These are phyloP conservation scores for Sphagnum contortum DNA, from an alignment of 225 moss, liverwort and hornwort genomes.

Conservation along the genomic window DNA sequence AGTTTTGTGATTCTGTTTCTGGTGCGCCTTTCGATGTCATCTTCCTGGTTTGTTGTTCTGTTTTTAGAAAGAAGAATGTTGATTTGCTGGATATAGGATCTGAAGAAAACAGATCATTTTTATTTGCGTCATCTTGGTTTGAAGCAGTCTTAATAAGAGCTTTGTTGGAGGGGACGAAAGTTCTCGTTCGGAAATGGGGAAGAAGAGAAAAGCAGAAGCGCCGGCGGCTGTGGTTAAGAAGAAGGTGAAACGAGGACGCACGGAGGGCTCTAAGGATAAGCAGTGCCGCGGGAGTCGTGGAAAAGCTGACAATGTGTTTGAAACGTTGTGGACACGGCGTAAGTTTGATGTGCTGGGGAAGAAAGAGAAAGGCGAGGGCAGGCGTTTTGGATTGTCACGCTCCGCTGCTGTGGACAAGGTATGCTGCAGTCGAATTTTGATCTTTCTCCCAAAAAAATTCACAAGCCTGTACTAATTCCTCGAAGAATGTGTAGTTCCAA, in stretches of 20 bases:
- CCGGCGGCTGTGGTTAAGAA: slow-evolving; percentile 32
- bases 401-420: slow-evolving; percentile 89
- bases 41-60: no score
- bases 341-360: slow-evolving; percentile 97
- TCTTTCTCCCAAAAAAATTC: no score
- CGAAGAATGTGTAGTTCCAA: no score
- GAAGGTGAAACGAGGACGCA: slow-evolving; percentile 10
- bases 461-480: no score
- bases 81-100: no score
- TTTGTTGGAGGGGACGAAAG: no score
- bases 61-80: no score
- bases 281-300: slow-evolving; percentile 13
- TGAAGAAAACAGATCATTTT: no score
- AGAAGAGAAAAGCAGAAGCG: slow-evolving; percentile 33
- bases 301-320: slow-evolving; percentile 56
- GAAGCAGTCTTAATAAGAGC: no score
- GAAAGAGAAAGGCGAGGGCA: slow-evolving; percentile 81
- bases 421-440: neutral
- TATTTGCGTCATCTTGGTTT: no score
- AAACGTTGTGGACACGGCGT: slow-evolving; percentile 77
- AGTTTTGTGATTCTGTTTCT: no score
- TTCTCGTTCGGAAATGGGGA: slow-evolving; percentile 16
- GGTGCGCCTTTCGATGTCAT: no score
- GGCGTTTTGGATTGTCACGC: slow-evolving; percentile 72
- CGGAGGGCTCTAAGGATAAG: neutral